Evolutionary conservation across 2,329 filamentous ascomycete species (phyloP).

Genomic region (Dactylellina sp.): DNA sequence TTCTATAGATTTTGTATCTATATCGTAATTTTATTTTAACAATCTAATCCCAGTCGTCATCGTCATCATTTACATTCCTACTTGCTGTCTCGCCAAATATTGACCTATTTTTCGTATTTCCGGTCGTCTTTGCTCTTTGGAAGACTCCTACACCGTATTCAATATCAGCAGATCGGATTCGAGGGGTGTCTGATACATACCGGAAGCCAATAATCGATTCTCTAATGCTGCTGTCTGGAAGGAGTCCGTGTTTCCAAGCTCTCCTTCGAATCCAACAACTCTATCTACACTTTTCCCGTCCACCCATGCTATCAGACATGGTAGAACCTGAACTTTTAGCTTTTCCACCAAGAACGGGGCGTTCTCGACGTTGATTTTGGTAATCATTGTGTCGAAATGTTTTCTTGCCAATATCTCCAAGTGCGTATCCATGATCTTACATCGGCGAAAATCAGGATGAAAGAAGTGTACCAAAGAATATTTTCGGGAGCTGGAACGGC

Average conservation of each 20-base stretch:
- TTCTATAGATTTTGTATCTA: too few species aligned
- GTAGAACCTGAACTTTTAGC: slow-evolving; percentile 70
- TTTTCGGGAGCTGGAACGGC: slow-evolving; percentile 59
- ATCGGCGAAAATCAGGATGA: slow-evolving; percentile 65
- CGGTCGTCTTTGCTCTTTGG: slow-evolving; percentile 54
- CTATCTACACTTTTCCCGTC: slow-evolving; percentile 70
- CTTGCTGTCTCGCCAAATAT: slow-evolving; percentile 53
- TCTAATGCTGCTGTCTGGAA: slow-evolving; percentile 71
- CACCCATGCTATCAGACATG: slow-evolving; percentile 71
- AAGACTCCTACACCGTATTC: slow-evolving; percentile 42
- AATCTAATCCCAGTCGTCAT: slow-evolving; percentile 52
- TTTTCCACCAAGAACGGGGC: slow-evolving; percentile 72
- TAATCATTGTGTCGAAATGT: slow-evolving; percentile 71
- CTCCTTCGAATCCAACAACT: slow-evolving; percentile 71
- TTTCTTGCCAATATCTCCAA: slow-evolving; percentile 67
- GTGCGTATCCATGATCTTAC: slow-evolving; percentile 65
- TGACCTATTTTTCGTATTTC: slow-evolving; percentile 36
- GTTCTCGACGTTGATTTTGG: slow-evolving; percentile 72
- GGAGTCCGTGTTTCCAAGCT: slow-evolving; percentile 69
- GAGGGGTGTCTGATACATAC: slow-evolving; percentile 55
- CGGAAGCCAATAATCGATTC: slow-evolving; percentile 67
- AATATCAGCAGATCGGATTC: background rate
- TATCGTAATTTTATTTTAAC: background rate
- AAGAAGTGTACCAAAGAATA: slow-evolving; percentile 65
- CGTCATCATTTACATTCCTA: slow-evolving; percentile 42